These are phyloP conservation scores for Ophiostoma angusticollis DNA, from an alignment of 2,329 filamentous ascomycete species.

Conservation along the genomic window DNA sequence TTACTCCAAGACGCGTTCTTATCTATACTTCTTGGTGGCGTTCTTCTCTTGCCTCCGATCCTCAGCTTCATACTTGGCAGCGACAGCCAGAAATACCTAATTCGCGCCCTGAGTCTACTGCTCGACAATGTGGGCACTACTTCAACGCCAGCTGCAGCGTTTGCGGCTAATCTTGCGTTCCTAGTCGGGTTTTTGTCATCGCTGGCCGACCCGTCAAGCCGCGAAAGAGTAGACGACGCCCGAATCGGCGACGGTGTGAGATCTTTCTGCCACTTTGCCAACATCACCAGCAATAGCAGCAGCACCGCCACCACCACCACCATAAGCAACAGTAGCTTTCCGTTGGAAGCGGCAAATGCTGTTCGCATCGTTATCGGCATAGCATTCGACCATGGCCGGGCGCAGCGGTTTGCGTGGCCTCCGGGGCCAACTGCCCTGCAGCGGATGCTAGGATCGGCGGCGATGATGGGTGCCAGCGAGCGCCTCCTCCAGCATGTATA, in stretches of 20 bases:
- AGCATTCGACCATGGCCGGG: constrained; percentile 9
- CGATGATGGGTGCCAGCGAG: neutral
- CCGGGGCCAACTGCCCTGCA: neutral
- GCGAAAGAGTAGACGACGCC: too few relatives aligned
- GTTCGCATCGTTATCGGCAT: neutral
- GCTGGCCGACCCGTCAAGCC: neutral
- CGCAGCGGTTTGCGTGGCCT: constrained; percentile 3
- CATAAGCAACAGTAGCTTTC: too few relatives aligned
- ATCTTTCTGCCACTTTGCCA: neutral
- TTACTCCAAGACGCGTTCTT: neutral
- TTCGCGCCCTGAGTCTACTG: neutral
- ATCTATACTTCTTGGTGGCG: neutral
- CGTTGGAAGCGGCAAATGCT: too few relatives aligned
- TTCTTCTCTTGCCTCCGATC: neutral
- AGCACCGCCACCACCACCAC: neutral
- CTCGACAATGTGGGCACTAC: neutral
- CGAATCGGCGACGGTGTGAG: too few relatives aligned
- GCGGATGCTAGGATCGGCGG: neutral
- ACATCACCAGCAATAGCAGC: neutral
- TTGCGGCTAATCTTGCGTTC: constrained; percentile 10
- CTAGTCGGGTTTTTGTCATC: constrained; percentile 5
- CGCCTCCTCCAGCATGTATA: neutral
- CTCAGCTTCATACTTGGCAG: neutral
- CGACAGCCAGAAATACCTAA: neutral
- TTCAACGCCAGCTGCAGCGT: neutral